Percentiles rank a stretch among this genome's conserved stretches.
Evolutionary conservation across 257 asterid species (phyloP).

Genomic region (Przewalskia tangutica): DNA sequence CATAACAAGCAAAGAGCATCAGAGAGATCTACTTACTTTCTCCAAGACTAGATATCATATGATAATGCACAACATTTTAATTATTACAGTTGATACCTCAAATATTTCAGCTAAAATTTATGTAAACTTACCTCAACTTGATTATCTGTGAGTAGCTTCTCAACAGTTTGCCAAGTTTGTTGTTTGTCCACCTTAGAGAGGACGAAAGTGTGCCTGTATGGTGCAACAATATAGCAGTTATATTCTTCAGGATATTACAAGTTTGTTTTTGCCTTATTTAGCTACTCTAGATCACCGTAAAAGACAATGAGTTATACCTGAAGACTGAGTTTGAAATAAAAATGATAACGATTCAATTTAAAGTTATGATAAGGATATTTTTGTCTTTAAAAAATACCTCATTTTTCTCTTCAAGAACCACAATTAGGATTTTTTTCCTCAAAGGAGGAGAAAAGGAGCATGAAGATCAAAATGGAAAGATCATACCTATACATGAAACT

Average conservation of each 20-base stretch:
- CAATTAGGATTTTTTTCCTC: neutral
- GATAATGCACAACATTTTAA: neutral
- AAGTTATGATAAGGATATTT: neutral
- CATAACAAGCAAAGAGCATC: constrained; percentile 1
- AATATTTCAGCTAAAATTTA: neutral
- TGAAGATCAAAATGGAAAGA: constrained; percentile 10
- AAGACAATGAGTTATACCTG: neutral
- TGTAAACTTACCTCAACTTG: constrained; percentile 77
- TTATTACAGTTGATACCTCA: neutral
- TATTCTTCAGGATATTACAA: neutral
- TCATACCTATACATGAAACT: constrained; percentile 92
- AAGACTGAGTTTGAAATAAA: neutral
- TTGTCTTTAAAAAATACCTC: neutral
- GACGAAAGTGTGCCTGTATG: constrained; percentile 72
- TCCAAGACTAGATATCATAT: neutral
- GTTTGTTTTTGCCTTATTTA: neutral
- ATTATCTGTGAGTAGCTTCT: constrained; percentile 73
- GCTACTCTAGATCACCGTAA: neutral
- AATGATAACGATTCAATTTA: neutral
- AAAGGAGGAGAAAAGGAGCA: neutral
- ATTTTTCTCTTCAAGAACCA: constrained; percentile 1
- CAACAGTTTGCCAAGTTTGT: constrained; percentile 79
- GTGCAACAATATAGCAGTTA: neutral
- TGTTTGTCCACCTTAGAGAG: constrained; percentile 60
- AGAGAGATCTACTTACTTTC: neutral